Evolutionary conservation across 768 basidiomycete genomes (phyloP).

Genomic region (Trametes cingulata): DNA sequence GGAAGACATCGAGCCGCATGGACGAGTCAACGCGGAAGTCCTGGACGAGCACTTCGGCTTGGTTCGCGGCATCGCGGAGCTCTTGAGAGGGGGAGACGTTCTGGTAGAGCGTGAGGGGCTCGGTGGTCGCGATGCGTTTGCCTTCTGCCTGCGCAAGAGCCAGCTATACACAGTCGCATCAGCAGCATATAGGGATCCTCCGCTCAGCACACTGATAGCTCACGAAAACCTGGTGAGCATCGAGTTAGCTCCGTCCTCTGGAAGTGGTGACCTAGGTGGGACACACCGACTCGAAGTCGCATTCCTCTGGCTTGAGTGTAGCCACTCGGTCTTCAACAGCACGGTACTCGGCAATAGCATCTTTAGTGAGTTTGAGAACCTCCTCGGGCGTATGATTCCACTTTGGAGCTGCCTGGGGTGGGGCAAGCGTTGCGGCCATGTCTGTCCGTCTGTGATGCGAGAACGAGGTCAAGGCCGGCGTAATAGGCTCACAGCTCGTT

Average conservation of each 20-base stretch:
- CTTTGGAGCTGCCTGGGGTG: constrained; percentile 64
- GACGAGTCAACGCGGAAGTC: constrained; percentile 74
- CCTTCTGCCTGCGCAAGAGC: constrained; percentile 64
- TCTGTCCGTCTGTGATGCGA: no score
- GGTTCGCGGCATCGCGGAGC: constrained; percentile 79
- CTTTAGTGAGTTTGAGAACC: constrained; percentile 55
- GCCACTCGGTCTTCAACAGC: constrained; percentile 59
- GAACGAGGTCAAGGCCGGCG: no score
- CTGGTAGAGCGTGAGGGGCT: constrained; percentile 76
- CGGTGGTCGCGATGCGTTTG: constrained; percentile 44
- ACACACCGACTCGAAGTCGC: constrained; percentile 68
- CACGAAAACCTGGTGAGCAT: no score
- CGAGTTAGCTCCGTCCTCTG: no score
- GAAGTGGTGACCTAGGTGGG: no score
- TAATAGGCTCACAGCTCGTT: no score
- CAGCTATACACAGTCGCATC: constrained; percentile 39
- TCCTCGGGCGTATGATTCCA: constrained; percentile 71
- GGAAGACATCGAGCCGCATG: constrained; percentile 81
- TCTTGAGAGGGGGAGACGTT: constrained; percentile 74
- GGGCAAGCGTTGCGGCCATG: constrained; percentile 53
- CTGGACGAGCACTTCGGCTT: constrained; percentile 66
- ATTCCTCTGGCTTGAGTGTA: constrained; percentile 53
- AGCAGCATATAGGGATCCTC: no score
- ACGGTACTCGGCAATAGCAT: constrained; percentile 58
- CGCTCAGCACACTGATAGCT: no score